Percentiles rank a stretch among this genome's conserved stretches.
phyloP scores from a whole-genome alignment of 306 rosid genomes.

The Quillaja saponaria region DNA sequence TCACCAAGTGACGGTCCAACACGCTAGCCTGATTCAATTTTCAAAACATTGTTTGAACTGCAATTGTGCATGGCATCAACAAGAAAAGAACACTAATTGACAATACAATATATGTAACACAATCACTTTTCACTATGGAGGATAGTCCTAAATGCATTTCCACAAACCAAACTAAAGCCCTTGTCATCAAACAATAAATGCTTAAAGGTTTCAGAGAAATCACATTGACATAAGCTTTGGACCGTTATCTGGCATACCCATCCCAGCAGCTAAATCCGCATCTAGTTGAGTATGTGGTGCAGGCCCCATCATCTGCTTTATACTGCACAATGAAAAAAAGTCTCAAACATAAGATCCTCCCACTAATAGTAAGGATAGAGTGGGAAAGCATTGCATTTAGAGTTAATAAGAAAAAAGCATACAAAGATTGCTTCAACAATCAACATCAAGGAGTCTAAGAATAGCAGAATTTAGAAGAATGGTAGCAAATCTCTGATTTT shows the following conservation, averaged over 20 bases:
- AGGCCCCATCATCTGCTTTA: conserved; percentile 71
- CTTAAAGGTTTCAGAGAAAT: background rate
- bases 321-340: conserved; percentile 39
- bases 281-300: conserved; percentile 95
- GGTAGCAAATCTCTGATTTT: background rate
- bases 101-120: too few relatives aligned
- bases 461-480: background rate
- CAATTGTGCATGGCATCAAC: too few relatives aligned
- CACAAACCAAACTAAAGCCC: too few relatives aligned
- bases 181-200: too few relatives aligned
- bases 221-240: conserved; percentile 84
- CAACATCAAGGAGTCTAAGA: background rate
- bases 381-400: background rate
- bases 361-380: background rate
- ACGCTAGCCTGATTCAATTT: too few relatives aligned
- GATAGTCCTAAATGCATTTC: too few relatives aligned
- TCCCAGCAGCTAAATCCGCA: conserved; percentile 89
- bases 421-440: background rate
- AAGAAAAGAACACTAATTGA: too few relatives aligned
- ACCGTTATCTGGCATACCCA: conserved; percentile 98
- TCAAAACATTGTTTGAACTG: too few relatives aligned
- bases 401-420: background rate
- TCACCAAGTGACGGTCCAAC: too few relatives aligned
- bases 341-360: background rate
- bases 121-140: too few relatives aligned